Base-by-base conservation (phyloP, 352 stramenopile genomes). In the Elongisporangium prolatum region DNA sequence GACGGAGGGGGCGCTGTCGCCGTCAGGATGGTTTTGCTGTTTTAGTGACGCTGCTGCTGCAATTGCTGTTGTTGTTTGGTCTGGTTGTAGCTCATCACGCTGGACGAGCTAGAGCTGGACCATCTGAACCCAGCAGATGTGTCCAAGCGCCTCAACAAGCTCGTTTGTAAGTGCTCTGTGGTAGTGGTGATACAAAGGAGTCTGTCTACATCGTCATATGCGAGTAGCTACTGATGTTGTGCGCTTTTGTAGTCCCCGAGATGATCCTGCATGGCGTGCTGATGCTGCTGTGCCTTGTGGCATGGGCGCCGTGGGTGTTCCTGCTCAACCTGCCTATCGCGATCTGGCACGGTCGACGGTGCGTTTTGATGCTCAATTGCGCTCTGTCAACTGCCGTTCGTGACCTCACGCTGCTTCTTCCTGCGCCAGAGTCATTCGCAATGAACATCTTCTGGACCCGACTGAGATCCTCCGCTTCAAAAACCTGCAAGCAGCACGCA, bases 391-490 rank as follows among this genome's bases (percentile, higher is more conserved):
- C 6, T 14, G 14, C n/a, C n/a, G 53, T 52, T 54, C 0, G 14
- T 40, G 22, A 38, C 14, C 18, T 48, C 16, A 25, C 22, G 5
- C 16, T 37, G 34, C 4, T n/a, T 13, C 18, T 64, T 28, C 20
- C 11, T 64, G 18, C 2, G 52, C 9, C 47, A 90, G 80, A 38
- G 67, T 88, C 14, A 75, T 88, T 77, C 73, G 68, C 37, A 92
- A 91, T 56, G 83, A 95, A 54, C 83, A 95, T 62, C 58, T 90
- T 63, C 72, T 95, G 60, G 85, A 95, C 52, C 85, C 85, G 49
- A 95, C 85, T 0, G 85, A 95, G 65, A 95, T 95, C 64, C 60
- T 95, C 55, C 85, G 85, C 49, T 95, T 89, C 68, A 95, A 93
- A 60, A 92, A 92, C 58, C 67, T 95, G 24, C 83, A 89, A 37